Base-by-base conservation (phyloP, 2,329 filamentous ascomycete species). In the Beauveria caledonica region DNA sequence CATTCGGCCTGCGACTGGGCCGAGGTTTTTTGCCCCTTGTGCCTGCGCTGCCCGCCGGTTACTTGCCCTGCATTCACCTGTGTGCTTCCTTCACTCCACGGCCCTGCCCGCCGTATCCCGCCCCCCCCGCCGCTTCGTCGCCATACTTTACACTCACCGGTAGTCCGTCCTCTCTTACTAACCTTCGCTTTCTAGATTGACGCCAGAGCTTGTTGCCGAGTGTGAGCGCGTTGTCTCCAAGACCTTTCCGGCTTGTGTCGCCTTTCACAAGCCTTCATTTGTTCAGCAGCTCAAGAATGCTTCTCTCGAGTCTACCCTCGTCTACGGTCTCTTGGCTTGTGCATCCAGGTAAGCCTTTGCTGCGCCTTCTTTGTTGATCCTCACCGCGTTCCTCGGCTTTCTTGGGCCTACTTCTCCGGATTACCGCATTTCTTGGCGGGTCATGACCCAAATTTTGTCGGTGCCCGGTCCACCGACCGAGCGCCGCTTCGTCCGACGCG, bases 201-300 rank as follows among this genome's bases (percentile, higher is more conserved):
- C 81, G 9, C 81, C 82, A 56, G 82, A 85, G 68, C 74, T 84
- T 63, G 74, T 84, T 63, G 73, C 77, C 64, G 82, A 85, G 72
- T 84, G 81, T 69, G 82, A 85, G 72, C 78, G 82, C 61, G 81
- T 85, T 68, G 80, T 85, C 66, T 79, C 78, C 66, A 85, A 83
- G 74, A 83, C 81, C 15, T 78, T 85, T 66, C 82, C 82, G 44
- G 81, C 82, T 63, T 85, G 81, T 68, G 81, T 85, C 46, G 82
- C 82, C 67, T 85, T 85, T 68, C 82, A 85, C 74, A 85, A 84
- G 73, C 82, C 82, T 8, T 82, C 82, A 2, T 85, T 85, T 70
- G 70, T 85, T 39, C 80, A 83, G 71, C 82, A 84, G 68, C 76
- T 85, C 55, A 85, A 84, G 74, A 81, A 76, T 65, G 77, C 75